Evolutionary conservation across 495 filamentous ascomycete species (phyloP).

Genomic region (Eremomyces bilateralis): DNA sequence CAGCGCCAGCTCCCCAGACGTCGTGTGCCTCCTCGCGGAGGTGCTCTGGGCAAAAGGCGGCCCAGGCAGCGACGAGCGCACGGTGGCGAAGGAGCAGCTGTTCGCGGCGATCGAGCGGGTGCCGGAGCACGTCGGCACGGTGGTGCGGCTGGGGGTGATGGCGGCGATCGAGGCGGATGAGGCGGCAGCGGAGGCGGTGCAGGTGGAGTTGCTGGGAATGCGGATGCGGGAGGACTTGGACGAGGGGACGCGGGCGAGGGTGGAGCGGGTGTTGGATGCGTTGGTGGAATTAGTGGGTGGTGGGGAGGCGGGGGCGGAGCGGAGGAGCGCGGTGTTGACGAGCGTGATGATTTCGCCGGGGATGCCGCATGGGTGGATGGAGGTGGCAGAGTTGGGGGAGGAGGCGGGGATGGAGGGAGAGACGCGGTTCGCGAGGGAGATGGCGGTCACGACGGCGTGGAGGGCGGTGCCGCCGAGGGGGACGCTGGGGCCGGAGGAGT

Average conservation of each 20-base stretch:
- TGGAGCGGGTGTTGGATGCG: conserved; percentile 35
- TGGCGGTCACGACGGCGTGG: conserved; percentile 61
- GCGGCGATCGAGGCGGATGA: conserved; percentile 56
- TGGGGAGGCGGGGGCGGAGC: conserved; percentile 9
- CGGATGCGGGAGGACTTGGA: conserved; percentile 36
- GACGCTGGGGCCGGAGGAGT: conserved; percentile 38
- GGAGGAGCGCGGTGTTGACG: conserved; percentile 24
- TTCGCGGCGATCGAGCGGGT: conserved; percentile 53
- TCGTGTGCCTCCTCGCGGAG: conserved; percentile 71
- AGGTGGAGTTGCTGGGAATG: conserved; percentile 50
- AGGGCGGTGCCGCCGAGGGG: conserved; percentile 50
- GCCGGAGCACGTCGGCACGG: conserved; percentile 52
- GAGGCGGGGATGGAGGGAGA: conserved; percentile 21
- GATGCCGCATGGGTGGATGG: conserved; percentile 54
- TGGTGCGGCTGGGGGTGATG: conserved; percentile 61
- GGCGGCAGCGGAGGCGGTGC: conserved; percentile 60
- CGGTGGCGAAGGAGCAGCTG: conserved; percentile 56
- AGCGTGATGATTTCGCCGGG: conserved; percentile 61
- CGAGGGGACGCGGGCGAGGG: conserved; percentile 24
- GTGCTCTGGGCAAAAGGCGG: conserved; percentile 81
- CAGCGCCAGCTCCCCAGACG: conserved; percentile 55
- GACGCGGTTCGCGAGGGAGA: conserved; percentile 49
- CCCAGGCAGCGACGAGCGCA: conserved; percentile 45
- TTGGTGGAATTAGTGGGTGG: conserved; percentile 13
- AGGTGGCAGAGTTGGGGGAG: conserved; percentile 30